phyloP scores from a whole-genome alignment of 1,284 basidiomycete species.

The Cryptococcus depauperatus region DNA sequence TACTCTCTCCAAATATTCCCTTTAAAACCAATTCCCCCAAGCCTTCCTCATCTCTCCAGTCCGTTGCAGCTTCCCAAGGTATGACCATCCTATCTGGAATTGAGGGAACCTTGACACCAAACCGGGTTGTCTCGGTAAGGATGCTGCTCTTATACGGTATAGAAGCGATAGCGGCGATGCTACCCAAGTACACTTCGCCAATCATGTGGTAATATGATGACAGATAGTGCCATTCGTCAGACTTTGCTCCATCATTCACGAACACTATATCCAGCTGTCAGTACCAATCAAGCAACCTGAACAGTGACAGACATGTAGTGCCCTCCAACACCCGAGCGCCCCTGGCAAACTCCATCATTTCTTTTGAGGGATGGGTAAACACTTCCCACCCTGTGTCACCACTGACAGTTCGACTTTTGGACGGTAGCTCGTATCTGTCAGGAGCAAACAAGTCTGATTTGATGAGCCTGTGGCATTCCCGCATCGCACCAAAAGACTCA shows the following conservation, averaged over 20 bases:
- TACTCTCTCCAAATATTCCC: slow-evolving; percentile 14
- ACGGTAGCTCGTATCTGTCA: neutral
- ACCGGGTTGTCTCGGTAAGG: slow-evolving; percentile 1
- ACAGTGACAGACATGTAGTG: slow-evolving; percentile 7
- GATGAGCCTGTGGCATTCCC: neutral
- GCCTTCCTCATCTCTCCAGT: slow-evolving; percentile 21
- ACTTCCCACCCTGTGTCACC: slow-evolving; percentile 10
- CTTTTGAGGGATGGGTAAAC: slow-evolving; percentile 2
- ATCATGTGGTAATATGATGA: slow-evolving; percentile 22
- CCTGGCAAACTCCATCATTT: slow-evolving; percentile 1
- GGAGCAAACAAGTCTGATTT: slow-evolving; percentile 9
- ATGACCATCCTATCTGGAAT: slow-evolving; percentile 17
- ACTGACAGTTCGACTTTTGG: slow-evolving; percentile 12
- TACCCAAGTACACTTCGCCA: slow-evolving; percentile 19
- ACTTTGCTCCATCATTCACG: slow-evolving; percentile 17
- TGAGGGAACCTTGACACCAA: slow-evolving; percentile 4
- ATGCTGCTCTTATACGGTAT: neutral
- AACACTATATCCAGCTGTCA: slow-evolving; percentile 9
- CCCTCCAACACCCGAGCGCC: slow-evolving; percentile 6
- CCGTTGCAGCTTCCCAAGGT: slow-evolving; percentile 17
- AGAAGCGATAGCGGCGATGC: slow-evolving; percentile 13
- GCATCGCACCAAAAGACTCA: slow-evolving; percentile 1
- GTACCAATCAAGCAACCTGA: neutral
- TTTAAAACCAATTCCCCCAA: slow-evolving; percentile 18
- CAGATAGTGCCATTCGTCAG: slow-evolving; percentile 13